A percentile compares a stretch with the other conserved stretches of the same genome.
These are phyloP conservation scores for Gossypium mustelinum DNA, from an alignment of 345 rosid species.

Conservation along the genomic window DNA sequence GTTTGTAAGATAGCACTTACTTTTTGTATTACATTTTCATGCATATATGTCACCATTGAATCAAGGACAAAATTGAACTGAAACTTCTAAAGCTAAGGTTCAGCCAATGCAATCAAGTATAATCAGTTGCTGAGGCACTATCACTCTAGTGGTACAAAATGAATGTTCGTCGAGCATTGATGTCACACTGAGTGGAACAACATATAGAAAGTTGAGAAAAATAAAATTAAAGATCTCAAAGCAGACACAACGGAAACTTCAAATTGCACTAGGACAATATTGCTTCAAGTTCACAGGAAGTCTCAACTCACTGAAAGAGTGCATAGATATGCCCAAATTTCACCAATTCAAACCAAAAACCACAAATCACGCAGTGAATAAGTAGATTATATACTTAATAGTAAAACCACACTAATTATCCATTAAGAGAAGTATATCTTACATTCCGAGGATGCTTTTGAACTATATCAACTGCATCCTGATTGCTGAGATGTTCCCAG, in stretches of 20 bases:
- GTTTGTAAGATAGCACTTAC: neutral
- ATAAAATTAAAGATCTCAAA: neutral
- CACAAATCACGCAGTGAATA: neutral
- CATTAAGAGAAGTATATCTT: conserved; percentile 22
- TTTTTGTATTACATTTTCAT: neutral
- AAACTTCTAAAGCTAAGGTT: neutral
- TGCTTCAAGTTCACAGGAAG: neutral
- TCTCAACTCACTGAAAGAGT: neutral
- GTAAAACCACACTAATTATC: neutral
- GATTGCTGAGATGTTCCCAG: conserved; percentile 96
- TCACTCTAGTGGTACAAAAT: neutral
- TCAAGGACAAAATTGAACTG: neutral
- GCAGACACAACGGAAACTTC: neutral
- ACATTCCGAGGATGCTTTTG: conserved; percentile 75
- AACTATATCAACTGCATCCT: conserved; percentile 87
- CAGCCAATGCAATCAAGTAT: neutral
- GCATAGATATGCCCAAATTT: neutral
- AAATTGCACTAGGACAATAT: neutral
- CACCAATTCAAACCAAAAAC: neutral
- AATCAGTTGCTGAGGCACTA: neutral
- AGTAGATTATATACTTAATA: neutral
- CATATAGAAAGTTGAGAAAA: neutral
- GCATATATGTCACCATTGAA: neutral
- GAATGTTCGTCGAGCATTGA: neutral
- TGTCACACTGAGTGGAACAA: neutral